Evolutionary conservation across 768 basidiomycete genomes (phyloP).

Genomic region (Mycena venus): DNA sequence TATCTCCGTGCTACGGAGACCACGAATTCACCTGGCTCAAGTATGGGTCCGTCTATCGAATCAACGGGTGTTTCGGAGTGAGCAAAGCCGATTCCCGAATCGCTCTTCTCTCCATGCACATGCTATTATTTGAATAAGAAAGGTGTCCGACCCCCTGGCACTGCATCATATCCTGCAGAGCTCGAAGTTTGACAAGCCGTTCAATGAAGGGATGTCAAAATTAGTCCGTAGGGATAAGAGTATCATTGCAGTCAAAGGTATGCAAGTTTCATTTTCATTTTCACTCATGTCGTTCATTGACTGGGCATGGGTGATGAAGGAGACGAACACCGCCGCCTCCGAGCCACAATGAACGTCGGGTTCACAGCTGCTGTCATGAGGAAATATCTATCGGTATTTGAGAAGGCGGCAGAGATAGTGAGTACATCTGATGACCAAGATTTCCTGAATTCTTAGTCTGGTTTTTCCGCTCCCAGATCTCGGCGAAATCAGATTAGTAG

Average conservation of each 20-base stretch:
- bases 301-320: neutral
- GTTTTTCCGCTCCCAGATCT: too few species aligned
- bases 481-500: too few species aligned
- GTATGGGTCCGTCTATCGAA: neutral
- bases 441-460: neutral
- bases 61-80: constrained; percentile 9
- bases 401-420: neutral
- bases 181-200: neutral
- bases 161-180: neutral
- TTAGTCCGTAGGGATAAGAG: neutral
- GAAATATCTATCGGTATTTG: neutral
- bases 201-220: neutral
- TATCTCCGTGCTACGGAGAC: neutral
- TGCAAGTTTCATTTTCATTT: too few species aligned
- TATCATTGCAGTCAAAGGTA: neutral
- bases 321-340: neutral
- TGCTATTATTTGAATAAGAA: too few species aligned
- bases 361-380: neutral
- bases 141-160: neutral
- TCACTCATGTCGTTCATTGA: neutral
- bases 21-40: neutral
- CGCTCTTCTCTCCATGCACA: too few species aligned
- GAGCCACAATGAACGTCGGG: neutral
- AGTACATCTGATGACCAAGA: neutral
- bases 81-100: constrained; percentile 9